Evolutionary conservation across 2,329 filamentous ascomycete genomes (phyloP), one percentile per base, ranked within the genome.

Genomic region (Colletotrichum spinosum): DNA sequence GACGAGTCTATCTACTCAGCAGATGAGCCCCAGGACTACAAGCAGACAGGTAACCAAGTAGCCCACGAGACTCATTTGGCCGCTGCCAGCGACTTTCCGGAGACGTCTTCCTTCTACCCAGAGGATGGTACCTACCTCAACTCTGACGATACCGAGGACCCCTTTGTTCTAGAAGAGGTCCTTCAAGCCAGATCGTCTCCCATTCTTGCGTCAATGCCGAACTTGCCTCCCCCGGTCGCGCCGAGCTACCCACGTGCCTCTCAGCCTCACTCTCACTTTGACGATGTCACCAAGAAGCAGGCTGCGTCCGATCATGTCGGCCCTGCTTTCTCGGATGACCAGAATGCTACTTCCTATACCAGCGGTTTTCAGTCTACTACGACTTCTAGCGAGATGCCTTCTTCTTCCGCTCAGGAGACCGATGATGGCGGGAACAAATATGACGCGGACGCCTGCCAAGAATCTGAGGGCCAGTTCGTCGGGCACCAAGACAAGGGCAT

Each of bases 31-130:
- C 34, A 57, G 25, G 37, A 8, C 33, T 25, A 53, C 25, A 8
- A 2, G 5, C 17, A 52, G 11, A 35, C 49, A 13, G 10, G 10
- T 2, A 34, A 39, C 4, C 25, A 25, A 25, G 4, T 25, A 25
- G 25, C 25, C 25, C 25, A 4, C 25, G 25, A 25, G 4, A 25
- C 25, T 25, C 25, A 25, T 25, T 25, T 25, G 25, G 25, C 25
- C 25, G 25, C 25, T 13, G 48, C 52, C 8, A n/a, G 33, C 49
- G 38, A 63, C 17, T 57, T 15, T 34, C 59, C 42, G 10, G 53
- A 63, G 34, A 38, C 63, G 33, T 66, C 63, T 11, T 66, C 59
- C 10, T 63, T 66, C 53, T 66, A 66, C 15, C 63, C 63, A 12
- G 53, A 66, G 10, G 63, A 66, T 12, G 58, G 46, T 34, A 42